phyloP scores from a whole-genome alignment of 2,329 filamentous ascomycete genomes.

The Calycina marina region DNA sequence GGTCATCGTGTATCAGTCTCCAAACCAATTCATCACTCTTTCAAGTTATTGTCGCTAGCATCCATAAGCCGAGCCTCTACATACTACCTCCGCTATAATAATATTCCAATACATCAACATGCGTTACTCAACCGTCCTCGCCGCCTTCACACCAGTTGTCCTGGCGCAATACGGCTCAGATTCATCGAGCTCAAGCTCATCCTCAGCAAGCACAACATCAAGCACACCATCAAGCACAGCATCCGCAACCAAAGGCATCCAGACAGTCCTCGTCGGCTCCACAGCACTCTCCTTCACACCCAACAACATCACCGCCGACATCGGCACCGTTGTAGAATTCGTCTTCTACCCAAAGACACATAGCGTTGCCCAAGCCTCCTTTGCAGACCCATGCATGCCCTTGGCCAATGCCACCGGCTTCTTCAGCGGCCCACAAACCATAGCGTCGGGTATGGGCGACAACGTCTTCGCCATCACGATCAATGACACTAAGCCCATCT shows the following conservation, averaged over 20 bases:
- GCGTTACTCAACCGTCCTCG: background rate
- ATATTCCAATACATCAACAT: background rate
- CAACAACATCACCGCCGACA: constrained; percentile 30
- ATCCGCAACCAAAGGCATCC: constrained; percentile 6
- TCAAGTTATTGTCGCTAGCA: too few species aligned
- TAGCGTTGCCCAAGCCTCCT: constrained; percentile 28
- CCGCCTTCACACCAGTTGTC: background rate
- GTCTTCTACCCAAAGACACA: constrained; percentile 38
- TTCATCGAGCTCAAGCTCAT: background rate
- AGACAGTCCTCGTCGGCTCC: constrained; percentile 22
- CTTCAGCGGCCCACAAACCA: constrained; percentile 13
- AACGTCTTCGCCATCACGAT: constrained; percentile 28
- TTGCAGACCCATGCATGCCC: constrained; percentile 22
- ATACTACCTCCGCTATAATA: too few species aligned
- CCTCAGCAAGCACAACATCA: background rate
- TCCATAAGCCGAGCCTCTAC: too few species aligned
- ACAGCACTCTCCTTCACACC: constrained; percentile 33
- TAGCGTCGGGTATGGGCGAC: constrained; percentile 7
- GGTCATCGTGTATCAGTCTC: too few species aligned
- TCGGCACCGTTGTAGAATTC: constrained; percentile 39
- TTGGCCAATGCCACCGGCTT: constrained; percentile 15
- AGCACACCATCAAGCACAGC: background rate
- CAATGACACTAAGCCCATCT: constrained; percentile 27
- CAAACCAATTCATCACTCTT: too few species aligned
- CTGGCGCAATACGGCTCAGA: background rate